Base-by-base conservation (phyloP, 2,329 filamentous ascomycete species). In the Trichoderma sp. region DNA sequence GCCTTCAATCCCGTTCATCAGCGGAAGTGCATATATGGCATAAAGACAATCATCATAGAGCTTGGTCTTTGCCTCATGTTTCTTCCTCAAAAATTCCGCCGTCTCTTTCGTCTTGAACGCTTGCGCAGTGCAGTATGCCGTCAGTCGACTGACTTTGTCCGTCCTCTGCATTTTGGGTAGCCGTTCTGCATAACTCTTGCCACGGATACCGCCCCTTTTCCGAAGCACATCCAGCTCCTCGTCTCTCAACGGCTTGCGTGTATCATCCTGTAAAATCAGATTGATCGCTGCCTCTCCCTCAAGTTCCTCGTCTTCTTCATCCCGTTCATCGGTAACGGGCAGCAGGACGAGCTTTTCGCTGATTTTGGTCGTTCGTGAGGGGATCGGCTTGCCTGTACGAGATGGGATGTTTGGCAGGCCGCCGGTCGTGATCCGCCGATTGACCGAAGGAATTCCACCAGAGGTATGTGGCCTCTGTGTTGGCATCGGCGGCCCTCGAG, bases 21-120 rank as follows among this genome's bases (percentile, higher is more conserved):
- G 86, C 6, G 97, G 97, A 35, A 98, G 86, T 82, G 98, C 95
- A 83, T 99, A 99, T 65, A 98, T 96, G 31, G 93, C 94, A 82
- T 99, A 99, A 29, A 99, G 87, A 82, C 97, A 99, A 84, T 99
- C 97, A 83, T 99, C 97, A 84, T 99, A 99, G 6, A 98, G 88
- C 85, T 99, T 99, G 16, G 96, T 97, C 85, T 95, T 93, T 1
- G 95, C 96, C 38, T 93, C 92, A 85, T 99, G 97, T 80, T 93
- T 93, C 78, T 94, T 94, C 79, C 94, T 93, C 77, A 98, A 88
- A 82, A 99, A 99, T 41, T 94, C 91, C 16, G 95, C 95, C n/a
- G 95, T 95, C 31, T 92, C 90, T 80, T 93, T 93, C 85, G 97
- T 91, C 85, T 96, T 97, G 86, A 95, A 98, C 8, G 93, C 94